Base-by-base conservation (phyloP, 2,329 filamentous ascomycete species). In the Teratosphaeria destructans region DNA sequence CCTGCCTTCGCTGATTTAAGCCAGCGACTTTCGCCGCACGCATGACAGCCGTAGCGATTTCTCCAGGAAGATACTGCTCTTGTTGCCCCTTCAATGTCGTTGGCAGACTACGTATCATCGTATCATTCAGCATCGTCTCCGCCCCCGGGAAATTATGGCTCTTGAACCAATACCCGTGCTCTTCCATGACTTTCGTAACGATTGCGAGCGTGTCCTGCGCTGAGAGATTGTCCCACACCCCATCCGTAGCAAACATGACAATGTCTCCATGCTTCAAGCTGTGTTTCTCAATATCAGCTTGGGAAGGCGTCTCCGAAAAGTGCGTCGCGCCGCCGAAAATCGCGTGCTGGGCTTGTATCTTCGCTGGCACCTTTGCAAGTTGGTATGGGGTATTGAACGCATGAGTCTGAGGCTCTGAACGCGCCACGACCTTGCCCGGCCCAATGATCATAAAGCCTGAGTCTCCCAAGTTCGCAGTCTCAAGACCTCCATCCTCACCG, bases 361-460 rank as follows among this genome's bases (percentile, higher is more conserved):
- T 84, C 3, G 87, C 83, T 0, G 94, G 93, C 7, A 96, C 86
- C 57, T 96, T 85, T 58, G 90, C 93, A 49, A 99, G 82, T 74
- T 99, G 94, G 71, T 89, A 99, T 0, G 94, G 94, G 0, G 94
- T 97, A 75, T 99, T 99, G 81, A 99, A 99, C 52, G 87, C 91
- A 73, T 99, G 94, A 0, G 91, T 96, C 75, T 99, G 94, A 27
- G 90, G 88, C 55, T 86, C 83, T 1, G 91, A 95, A 70, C 85
- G 87, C 59, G 87, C 83, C 72, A 94, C 87, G 35, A 99, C 89
- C 14, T 88, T 90, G 66, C 93, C 95, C 29, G 90, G 82, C 14
- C 91, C 85, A 61, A 97, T 80, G 62, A 95, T 87, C 59, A 97
- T 82, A 72, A 92, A 97, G 35, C 94, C 94, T 29, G 91, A 96